Base-by-base conservation (phyloP, 495 filamentous ascomycete genomes). In the Echria macrotheca region DNA sequence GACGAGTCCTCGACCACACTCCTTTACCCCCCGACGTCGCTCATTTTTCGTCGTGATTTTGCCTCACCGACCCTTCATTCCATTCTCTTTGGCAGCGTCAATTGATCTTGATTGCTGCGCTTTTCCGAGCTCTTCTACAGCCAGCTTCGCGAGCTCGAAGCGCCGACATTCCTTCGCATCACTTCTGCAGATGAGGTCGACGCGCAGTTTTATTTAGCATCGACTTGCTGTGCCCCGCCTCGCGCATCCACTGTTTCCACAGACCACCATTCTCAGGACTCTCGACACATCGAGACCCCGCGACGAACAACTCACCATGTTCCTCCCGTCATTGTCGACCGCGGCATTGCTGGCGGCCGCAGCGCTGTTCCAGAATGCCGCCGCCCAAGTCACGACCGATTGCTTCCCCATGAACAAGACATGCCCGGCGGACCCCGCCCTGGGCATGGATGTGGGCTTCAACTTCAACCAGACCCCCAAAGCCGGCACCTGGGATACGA, bases 381-480 rank as follows among this genome's bases (percentile, higher is more conserved):
- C 65, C 28, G 82, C 78, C 23, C 84, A 87, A 58, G 81, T 83
- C 24, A 79, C 55, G 37, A 86, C 85, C 10, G 57, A 68, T 19
- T 94, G 88, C 73, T 75, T 87, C 55, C 87, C 74, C 31, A 71
- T 76, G 46, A 76, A 88, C 47, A 66, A 67, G 43, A 71, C 73
- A 2, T 91, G 86, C 61, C 72, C 81, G 7, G 60, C 80, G 23
- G 70, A 90, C 61, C 74, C 75, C 10, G 88, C 82, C 44, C 69
- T 91, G 36, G 72, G 73, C 37, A 74, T 73, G 40, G 69, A 65
- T 44, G 58, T 64, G 53, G 78, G 76, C 63, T 75, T 66, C 53
- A 72, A 79, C 57, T 84, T 91, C 69, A 90, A 90, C 70, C 77
- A 75, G 14, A 69, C 76, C 3, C 79, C 79, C 1, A 72, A 72